These are phyloP conservation scores for Chlorella sp. DNA, from an alignment of 139 green algal genomes.

Conservation along the genomic window DNA sequence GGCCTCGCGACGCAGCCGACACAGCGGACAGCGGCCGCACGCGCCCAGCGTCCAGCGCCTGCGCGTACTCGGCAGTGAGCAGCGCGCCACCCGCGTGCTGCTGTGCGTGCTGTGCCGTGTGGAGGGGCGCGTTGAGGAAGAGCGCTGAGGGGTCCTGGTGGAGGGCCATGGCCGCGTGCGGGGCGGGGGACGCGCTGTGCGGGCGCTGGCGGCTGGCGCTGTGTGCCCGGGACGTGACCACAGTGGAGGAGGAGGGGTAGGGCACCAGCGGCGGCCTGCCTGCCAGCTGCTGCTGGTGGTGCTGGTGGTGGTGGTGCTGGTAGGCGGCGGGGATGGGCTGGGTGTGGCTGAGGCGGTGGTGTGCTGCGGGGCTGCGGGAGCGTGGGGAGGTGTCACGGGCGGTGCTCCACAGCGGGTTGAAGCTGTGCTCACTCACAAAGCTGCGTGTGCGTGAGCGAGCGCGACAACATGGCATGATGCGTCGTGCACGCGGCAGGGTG, in stretches of 20 bases:
- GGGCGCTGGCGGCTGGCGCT: background rate
- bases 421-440: background rate
- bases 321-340: no score
- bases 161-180: background rate
- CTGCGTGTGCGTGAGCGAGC: background rate
- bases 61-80: background rate
- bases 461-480: no score
- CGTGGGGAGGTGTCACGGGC: background rate
- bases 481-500: no score
- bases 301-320: no score
- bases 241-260: no score
- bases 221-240: no score
- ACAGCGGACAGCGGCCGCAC: background rate
- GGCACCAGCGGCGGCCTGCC: no score
- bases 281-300: no score
- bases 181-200: background rate
- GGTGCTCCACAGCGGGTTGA: background rate
- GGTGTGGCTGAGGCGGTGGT: no score
- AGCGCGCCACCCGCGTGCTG: background rate
- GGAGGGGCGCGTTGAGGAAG: no score
- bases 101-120: no score
- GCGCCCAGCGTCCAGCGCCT: background rate
- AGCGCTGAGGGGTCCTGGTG: no score
- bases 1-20: background rate
- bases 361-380: background rate